A percentile compares a stretch with the other conserved stretches of the same genome.
Conservation (phyloP, 352 stramenopile genomes). For the Aphanomyces stellatus region DNA sequence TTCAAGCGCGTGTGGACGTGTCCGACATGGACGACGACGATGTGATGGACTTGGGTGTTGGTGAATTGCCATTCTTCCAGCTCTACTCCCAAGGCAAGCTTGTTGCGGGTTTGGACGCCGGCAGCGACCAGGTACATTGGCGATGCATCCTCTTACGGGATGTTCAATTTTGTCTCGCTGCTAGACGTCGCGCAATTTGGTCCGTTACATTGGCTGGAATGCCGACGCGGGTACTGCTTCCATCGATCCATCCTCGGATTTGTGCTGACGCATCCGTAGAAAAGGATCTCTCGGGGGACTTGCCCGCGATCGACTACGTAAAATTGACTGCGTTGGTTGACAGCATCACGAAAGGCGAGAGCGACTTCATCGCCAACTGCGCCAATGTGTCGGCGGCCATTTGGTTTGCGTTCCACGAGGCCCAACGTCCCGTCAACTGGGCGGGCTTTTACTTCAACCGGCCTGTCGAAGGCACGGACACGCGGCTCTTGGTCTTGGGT, state of each 20-base stretch:
- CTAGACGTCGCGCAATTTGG: not conserved
- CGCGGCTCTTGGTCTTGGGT: slow-evolving; percentile 60
- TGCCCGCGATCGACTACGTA: slow-evolving; percentile 52
- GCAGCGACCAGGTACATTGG: too few species aligned
- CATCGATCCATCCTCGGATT: not conserved
- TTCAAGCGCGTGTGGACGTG: slow-evolving; percentile 34
- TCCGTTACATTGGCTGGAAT: not conserved
- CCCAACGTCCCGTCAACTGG: slow-evolving; percentile 65
- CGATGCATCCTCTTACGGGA: not conserved
- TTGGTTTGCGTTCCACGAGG: slow-evolving; percentile 67
- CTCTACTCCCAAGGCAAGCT: slow-evolving; percentile 35
- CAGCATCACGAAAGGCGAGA: slow-evolving; percentile 53
- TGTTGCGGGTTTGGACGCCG: slow-evolving; percentile 39
- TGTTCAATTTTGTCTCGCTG: not conserved
- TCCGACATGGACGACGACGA: slow-evolving; percentile 37
- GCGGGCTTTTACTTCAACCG: slow-evolving; percentile 73
- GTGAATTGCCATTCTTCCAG: slow-evolving; percentile 10
- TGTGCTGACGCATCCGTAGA: too few species aligned
- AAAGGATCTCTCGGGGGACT: too few species aligned
- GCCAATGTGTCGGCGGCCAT: slow-evolving; percentile 75
- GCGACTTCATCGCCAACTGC: slow-evolving; percentile 69
- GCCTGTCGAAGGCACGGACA: slow-evolving; percentile 31
- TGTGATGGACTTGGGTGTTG: slow-evolving; percentile 25
- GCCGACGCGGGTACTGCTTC: slow-evolving; percentile 32
- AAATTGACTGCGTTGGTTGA: slow-evolving; percentile 51